A percentile compares a stretch with the other conserved stretches of the same genome.
These are phyloP conservation scores for Bathelium albidoporum DNA, from an alignment of 495 filamentous ascomycete species.

Conservation along the genomic window DNA sequence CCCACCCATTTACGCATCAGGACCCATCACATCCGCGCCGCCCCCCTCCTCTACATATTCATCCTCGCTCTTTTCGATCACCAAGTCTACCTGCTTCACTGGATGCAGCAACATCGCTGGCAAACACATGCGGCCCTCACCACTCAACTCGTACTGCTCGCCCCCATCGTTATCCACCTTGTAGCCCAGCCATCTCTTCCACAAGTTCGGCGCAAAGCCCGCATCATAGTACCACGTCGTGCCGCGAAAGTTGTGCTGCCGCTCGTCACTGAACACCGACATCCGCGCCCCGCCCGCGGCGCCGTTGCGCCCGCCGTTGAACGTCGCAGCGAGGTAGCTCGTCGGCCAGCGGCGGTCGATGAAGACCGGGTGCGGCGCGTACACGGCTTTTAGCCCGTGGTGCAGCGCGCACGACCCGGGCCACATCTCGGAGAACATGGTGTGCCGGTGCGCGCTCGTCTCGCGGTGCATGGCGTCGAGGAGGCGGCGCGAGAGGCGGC, in stretches of 20 bases:
- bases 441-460: constrained; percentile 67
- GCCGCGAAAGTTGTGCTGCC: constrained; percentile 82
- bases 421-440: constrained; percentile 97
- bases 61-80: constrained; percentile 45
- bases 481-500: constrained; percentile 70
- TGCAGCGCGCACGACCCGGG: constrained; percentile 76
- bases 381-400: constrained; percentile 92
- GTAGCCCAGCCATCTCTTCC: constrained; percentile 76
- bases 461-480: constrained; percentile 84
- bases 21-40: background rate
- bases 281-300: constrained; percentile 62
- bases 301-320: constrained; percentile 79
- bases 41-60: background rate
- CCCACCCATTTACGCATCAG: background rate
- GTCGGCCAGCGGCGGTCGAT: constrained; percentile 85
- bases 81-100: constrained; percentile 73
- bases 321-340: constrained; percentile 63
- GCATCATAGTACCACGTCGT: constrained; percentile 94
- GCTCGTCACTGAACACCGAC: constrained; percentile 63
- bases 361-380: constrained; percentile 81
- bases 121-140: constrained; percentile 42
- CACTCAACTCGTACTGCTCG: constrained; percentile 63
- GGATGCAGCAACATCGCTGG: constrained; percentile 66
- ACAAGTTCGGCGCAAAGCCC: constrained; percentile 71
- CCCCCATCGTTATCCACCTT: constrained; percentile 79